These are phyloP conservation scores for Ambrosia trifida DNA, from an alignment of 129 eudicot genomes.

Conservation along the genomic window DNA sequence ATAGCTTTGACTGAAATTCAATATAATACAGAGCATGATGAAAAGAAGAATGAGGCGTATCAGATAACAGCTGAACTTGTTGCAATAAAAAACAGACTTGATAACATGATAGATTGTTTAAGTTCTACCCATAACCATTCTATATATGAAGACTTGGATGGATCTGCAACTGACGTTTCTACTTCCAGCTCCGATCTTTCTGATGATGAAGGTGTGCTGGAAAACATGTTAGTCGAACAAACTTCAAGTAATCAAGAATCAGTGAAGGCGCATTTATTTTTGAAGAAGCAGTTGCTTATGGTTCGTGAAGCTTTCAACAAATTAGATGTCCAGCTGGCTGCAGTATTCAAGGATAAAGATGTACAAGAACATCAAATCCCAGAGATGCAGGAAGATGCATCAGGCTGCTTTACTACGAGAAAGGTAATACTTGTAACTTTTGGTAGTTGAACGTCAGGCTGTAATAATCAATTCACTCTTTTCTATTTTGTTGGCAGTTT, in stretches of 20 bases:
- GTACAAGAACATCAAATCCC: conserved; percentile 19
- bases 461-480: background rate
- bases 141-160: conserved; percentile 41
- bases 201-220: conserved; percentile 34
- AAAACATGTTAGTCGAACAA: conserved; percentile 23
- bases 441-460: background rate
- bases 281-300: conserved; percentile 43
- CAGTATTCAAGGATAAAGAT: conserved; percentile 32
- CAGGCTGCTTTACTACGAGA: conserved; percentile 26
- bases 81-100: conserved; percentile 42
- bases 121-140: conserved; percentile 23
- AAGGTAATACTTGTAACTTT: conserved; percentile 34
- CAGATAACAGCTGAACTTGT: conserved; percentile 51
- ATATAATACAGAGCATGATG: conserved; percentile 38
- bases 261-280: conserved; percentile 27
- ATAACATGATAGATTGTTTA: conserved; percentile 34
- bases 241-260: conserved; percentile 32
- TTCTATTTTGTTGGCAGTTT: conserved; percentile 31
- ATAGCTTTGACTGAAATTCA: conserved; percentile 70
- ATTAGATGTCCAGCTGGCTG: conserved; percentile 46
- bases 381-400: conserved; percentile 35
- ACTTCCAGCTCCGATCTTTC: conserved; percentile 46
- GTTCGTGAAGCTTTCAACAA: conserved; percentile 47
- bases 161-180: conserved; percentile 41
- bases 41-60: conserved; percentile 35